Percentiles rank a stretch among this genome's conserved stretches.
Conservation (phyloP, 306 rosid genomes). For the Pueraria montana region DNA sequence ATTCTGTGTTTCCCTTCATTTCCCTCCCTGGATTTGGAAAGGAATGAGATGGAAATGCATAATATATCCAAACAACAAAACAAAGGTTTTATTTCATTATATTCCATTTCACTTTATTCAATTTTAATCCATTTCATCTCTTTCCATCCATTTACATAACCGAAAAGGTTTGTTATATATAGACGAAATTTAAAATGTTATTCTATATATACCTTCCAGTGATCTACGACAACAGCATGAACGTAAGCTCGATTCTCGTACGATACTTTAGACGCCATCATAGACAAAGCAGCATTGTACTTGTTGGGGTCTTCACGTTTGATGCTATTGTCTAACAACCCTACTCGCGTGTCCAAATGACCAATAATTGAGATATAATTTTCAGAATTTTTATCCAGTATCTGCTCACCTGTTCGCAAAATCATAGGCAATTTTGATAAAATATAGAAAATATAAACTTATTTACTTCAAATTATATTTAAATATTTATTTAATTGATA, state of each 20-base stretch:
- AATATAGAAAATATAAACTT: not conserved
- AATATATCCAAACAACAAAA: not conserved
- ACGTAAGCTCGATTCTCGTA: slow-evolving; percentile 61
- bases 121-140: not conserved
- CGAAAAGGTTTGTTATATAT: no score
- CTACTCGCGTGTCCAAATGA: slow-evolving; percentile 52
- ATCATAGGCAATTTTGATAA: not conserved
- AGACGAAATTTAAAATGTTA: not conserved
- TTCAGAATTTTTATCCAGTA: slow-evolving; percentile 48
- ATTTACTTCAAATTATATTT: not conserved
- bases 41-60: not conserved
- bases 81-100: not conserved
- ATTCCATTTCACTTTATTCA: not conserved
- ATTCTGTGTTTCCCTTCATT: not conserved
- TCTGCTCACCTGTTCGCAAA: slow-evolving; percentile 49
- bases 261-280: slow-evolving; percentile 68
- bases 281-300: slow-evolving; percentile 53
- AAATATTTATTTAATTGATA: not conserved
- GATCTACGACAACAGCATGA: slow-evolving; percentile 40
- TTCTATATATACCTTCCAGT: slow-evolving; percentile 57
- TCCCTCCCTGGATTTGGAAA: not conserved
- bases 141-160: not conserved
- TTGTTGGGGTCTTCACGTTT: slow-evolving; percentile 46
- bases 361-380: slow-evolving; percentile 52
- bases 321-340: slow-evolving; percentile 48